Percentiles rank a stretch among this genome's conserved stretches.
These are phyloP conservation scores for Taxillus chinensis DNA, from an alignment of 164 flowering plant genomes.

Conservation along the genomic window DNA sequence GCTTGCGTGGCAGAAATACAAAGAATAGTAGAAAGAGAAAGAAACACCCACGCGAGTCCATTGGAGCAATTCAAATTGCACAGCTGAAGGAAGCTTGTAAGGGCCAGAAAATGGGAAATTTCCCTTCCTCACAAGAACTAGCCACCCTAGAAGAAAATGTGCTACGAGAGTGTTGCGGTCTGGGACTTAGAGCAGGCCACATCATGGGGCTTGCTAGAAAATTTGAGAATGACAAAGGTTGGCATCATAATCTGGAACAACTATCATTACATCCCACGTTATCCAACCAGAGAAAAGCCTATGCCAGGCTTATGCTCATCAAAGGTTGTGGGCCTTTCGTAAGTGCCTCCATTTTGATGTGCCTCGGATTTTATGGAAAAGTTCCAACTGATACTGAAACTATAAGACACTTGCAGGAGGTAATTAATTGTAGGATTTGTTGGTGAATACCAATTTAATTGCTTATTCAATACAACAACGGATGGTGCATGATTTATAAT, in stretches of 20 bases:
- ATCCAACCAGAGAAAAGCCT: background rate
- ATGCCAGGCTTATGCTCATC: slow-evolving; percentile 2
- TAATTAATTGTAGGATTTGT: background rate
- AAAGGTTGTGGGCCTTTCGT: slow-evolving; percentile 20
- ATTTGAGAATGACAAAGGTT: slow-evolving; percentile 9
- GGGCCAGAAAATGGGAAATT: slow-evolving; percentile 7
- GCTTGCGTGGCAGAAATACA: too few species aligned
- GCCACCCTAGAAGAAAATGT: slow-evolving; percentile 5
- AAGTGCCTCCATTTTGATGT: slow-evolving; percentile 17
- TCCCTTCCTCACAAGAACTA: slow-evolving; percentile 22
- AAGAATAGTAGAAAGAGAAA: too few species aligned
- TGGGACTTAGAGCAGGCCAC: slow-evolving; percentile 16
- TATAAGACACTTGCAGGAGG: slow-evolving; percentile 8
- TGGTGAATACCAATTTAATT: too few species aligned
- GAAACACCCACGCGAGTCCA: too few species aligned
- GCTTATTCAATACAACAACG: too few species aligned
- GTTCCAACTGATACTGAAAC: slow-evolving; percentile 23
- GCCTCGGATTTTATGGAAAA: slow-evolving; percentile 16
- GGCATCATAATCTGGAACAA: slow-evolving; percentile 5
- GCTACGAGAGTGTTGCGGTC: slow-evolving; percentile 7
- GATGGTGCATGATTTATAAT: too few species aligned
- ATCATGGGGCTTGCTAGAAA: slow-evolving; percentile 10
- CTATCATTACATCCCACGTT: background rate
- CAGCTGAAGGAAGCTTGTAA: background rate
- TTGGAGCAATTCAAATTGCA: too few species aligned